phyloP scores from a whole-genome alignment of 164 flowering plant genomes.

The Nelumbo lutea region DNA sequence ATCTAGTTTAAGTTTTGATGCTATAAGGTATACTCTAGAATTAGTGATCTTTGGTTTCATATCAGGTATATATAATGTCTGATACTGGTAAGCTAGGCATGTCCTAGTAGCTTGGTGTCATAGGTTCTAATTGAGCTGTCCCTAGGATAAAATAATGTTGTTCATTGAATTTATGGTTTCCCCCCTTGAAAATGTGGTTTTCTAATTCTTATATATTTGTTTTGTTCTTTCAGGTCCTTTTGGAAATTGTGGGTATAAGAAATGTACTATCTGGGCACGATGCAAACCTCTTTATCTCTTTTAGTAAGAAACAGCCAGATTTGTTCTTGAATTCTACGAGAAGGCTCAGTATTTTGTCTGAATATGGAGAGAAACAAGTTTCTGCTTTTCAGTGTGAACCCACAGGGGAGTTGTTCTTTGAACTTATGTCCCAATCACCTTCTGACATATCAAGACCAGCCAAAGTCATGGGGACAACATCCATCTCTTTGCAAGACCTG shows the following conservation, averaged over 20 bases:
- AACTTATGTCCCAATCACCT: slow-evolving; percentile 43
- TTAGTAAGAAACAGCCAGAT: slow-evolving; percentile 72
- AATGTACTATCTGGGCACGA: slow-evolving; percentile 60
- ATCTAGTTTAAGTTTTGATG: too few relatives aligned
- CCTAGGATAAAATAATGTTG: too few relatives aligned
- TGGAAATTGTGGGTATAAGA: slow-evolving; percentile 69
- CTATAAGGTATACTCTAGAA: too few relatives aligned
- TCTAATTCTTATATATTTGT: too few relatives aligned
- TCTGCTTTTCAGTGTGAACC: slow-evolving; percentile 79
- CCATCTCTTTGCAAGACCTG: slow-evolving; percentile 52
- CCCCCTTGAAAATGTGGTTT: too few relatives aligned
- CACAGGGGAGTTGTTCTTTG: slow-evolving; percentile 60
- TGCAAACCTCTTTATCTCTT: slow-evolving; percentile 50
- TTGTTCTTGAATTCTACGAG: slow-evolving; percentile 42
- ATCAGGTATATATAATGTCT: too few relatives aligned
- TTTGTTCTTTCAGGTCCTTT: slow-evolving; percentile 43
- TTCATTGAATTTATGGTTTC: too few relatives aligned
- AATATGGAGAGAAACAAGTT: slow-evolving; percentile 59
- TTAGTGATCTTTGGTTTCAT: too few relatives aligned
- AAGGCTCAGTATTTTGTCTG: slow-evolving; percentile 53
- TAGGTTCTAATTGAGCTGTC: too few relatives aligned
- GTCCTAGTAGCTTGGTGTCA: too few relatives aligned
- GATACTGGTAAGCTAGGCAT: too few relatives aligned
- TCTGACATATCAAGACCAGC: slow-evolving; percentile 33
- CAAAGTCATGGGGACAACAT: slow-evolving; percentile 50